A percentile compares a stretch with the other conserved stretches of the same genome.
phyloP scores from a whole-genome alignment of 768 basidiomycete genomes.

The Mycena capillaripes region DNA sequence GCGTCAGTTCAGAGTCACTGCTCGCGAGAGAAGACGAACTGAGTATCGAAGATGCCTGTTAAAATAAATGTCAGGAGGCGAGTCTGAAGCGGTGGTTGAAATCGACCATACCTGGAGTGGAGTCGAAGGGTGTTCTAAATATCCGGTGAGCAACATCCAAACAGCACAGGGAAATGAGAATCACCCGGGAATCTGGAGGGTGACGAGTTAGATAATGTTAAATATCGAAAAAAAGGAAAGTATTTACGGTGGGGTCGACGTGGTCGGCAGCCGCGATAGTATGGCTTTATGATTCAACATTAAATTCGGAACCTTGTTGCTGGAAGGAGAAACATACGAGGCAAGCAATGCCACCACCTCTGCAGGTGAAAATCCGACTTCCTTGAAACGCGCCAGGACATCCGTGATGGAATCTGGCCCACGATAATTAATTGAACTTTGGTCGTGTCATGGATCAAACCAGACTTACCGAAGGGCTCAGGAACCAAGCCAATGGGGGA shows the following conservation, averaged over 20 bases:
- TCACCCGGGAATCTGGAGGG: constrained; percentile 35
- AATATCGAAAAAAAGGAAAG: background rate
- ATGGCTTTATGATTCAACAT: constrained; percentile 30
- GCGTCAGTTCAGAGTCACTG: background rate
- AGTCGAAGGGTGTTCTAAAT: constrained; percentile 58
- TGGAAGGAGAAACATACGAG: constrained; percentile 37
- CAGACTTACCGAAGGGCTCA: constrained; percentile 22
- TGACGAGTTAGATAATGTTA: constrained; percentile 25
- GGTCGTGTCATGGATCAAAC: no score
- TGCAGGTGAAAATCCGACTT: constrained; percentile 51
- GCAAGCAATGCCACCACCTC: constrained; percentile 50
- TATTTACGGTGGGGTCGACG: constrained; percentile 44
- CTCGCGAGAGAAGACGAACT: constrained; percentile 36
- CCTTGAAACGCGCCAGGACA: constrained; percentile 51
- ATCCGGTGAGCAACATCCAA: constrained; percentile 12
- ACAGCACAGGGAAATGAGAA: constrained; percentile 21
- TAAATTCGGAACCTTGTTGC: background rate
- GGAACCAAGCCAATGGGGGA: constrained; percentile 26
- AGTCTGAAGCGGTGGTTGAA: no score
- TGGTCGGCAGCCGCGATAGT: constrained; percentile 48
- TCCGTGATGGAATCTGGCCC: constrained; percentile 47
- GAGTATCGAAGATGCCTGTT: constrained; percentile 59
- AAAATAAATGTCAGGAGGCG: no score
- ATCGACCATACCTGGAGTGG: constrained; percentile 60
- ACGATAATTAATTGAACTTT: no score